phyloP scores from a whole-genome alignment of 2,329 filamentous ascomycete genomes.

The Plectosphaerella sp. region DNA sequence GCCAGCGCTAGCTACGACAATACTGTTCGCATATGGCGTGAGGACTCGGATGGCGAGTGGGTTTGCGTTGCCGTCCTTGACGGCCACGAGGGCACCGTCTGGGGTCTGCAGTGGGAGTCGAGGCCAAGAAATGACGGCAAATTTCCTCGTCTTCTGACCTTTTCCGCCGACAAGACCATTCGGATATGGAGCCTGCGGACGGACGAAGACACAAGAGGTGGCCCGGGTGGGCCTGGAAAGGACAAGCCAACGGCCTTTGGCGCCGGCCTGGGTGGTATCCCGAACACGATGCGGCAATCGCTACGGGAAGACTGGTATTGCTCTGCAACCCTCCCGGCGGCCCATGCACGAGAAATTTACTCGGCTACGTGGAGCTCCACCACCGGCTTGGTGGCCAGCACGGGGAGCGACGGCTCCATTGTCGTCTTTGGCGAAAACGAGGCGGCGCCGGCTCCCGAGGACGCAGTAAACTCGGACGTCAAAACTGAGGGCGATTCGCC shows the following conservation, averaged over 20 bases:
- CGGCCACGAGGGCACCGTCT: conserved; percentile 83
- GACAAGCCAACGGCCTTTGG: conserved; percentile 19
- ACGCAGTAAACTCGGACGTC: conserved; percentile 5
- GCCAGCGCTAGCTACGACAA: conserved; percentile 95
- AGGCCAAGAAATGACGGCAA: conserved; percentile 28
- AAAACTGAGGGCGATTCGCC: conserved; percentile 15
- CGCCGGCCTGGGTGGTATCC: conserved; percentile 56
- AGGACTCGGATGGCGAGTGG: conserved; percentile 89
- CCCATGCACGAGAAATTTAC: conserved; percentile 80
- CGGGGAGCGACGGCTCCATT: conserved; percentile 80
- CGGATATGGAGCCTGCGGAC: conserved; percentile 71
- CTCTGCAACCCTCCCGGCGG: conserved; percentile 67
- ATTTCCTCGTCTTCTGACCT: conserved; percentile 69
- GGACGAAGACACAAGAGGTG: conserved; percentile 26
- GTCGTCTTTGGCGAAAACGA: conserved; percentile 68
- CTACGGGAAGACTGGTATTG: conserved; percentile 82
- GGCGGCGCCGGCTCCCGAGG: neutral
- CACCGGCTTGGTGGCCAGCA: conserved; percentile 77
- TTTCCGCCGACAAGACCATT: conserved; percentile 77
- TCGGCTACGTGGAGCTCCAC: conserved; percentile 76
- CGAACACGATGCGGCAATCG: conserved; percentile 81
- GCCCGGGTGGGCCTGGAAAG: neutral
- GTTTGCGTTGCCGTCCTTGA: conserved; percentile 78
- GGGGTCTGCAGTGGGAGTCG: conserved; percentile 74
- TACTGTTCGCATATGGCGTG: conserved; percentile 81